Percentiles rank a stretch among this genome's conserved stretches.
Conservation (phyloP, 2,329 filamentous ascomycete genomes). For the Sclerotinia trifoliorum region DNA sequence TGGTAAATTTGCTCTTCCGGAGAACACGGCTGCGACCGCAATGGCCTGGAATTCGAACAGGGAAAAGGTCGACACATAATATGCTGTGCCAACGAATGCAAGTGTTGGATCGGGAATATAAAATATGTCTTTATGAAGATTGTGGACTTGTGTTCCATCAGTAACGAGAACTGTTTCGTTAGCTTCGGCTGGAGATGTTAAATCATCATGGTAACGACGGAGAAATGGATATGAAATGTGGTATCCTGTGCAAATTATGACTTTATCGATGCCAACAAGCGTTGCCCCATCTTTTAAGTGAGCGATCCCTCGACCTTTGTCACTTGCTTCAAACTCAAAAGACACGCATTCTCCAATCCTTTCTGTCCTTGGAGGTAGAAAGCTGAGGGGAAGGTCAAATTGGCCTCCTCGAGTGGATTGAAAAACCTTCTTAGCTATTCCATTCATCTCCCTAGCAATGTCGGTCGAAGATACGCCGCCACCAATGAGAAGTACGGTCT, state of each 20-base stretch:
- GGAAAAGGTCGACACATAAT: slow-evolving; percentile 49
- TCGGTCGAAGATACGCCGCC: slow-evolving; percentile 53
- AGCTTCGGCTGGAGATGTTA: slow-evolving; percentile 46
- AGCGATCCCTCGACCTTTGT: slow-evolving; percentile 50
- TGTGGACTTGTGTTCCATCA: slow-evolving; percentile 44
- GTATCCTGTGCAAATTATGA: slow-evolving; percentile 69
- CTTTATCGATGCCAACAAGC: slow-evolving; percentile 56
- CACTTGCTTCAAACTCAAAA: slow-evolving; percentile 25
- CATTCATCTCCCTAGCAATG: slow-evolving; percentile 33
- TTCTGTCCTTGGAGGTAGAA: slow-evolving; percentile 28
- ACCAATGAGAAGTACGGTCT: slow-evolving; percentile 55
- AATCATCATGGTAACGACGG: slow-evolving; percentile 45
- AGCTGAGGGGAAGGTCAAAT: slow-evolving; percentile 31
- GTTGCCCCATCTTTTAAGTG: slow-evolving; percentile 53
- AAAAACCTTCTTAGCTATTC: slow-evolving; percentile 34
- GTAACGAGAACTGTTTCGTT: slow-evolving; percentile 57
- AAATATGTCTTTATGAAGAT: slow-evolving; percentile 53
- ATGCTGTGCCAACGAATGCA: slow-evolving; percentile 48
- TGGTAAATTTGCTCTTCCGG: slow-evolving; percentile 43
- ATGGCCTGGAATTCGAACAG: slow-evolving; percentile 53
- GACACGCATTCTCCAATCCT: slow-evolving; percentile 31
- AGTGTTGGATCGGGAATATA: slow-evolving; percentile 51
- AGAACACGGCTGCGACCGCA: slow-evolving; percentile 45
- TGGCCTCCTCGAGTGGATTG: slow-evolving; percentile 32
- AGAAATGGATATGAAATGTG: slow-evolving; percentile 67